phyloP scores from a whole-genome alignment of 1,139 yeast species.

The Pneumocystis oryctolagi region DNA sequence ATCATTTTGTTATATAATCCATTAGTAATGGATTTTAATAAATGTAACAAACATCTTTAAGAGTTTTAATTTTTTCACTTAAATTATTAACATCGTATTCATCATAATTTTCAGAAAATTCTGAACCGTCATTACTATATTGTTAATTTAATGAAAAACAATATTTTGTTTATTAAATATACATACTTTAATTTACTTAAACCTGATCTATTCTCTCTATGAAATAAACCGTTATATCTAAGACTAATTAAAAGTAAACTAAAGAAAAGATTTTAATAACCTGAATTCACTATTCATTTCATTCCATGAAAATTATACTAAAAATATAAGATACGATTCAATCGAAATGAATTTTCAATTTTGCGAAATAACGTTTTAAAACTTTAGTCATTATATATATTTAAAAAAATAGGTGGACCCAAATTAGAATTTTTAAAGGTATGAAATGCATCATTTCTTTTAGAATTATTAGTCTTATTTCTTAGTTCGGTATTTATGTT shows the following conservation, averaged over 20 bases:
- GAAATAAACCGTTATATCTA: not conserved
- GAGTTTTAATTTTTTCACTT: not conserved
- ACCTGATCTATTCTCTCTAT: not conserved
- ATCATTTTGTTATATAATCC: not conserved
- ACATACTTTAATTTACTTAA: not conserved
- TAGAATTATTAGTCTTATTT: not conserved
- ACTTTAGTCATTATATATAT: not conserved
- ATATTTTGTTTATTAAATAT: not conserved
- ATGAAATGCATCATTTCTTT: not conserved
- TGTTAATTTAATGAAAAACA: not conserved
- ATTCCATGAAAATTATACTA: not conserved
- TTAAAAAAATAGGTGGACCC: not conserved
- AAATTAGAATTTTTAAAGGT: not conserved
- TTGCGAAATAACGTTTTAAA: not conserved
- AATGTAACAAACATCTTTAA: not conserved
- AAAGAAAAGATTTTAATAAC: not conserved
- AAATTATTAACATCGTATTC: not conserved
- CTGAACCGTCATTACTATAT: not conserved
- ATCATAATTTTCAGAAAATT: not conserved
- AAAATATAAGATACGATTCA: not conserved
- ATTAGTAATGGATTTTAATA: not conserved
- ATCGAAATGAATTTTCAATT: not conserved
- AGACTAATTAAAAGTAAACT: not conserved
- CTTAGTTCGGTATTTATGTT: not conserved
- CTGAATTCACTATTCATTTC: not conserved